These are phyloP conservation scores for Tillandsia leiboldiana DNA, from an alignment of 176 grass and related monocot species.

Conservation along the genomic window DNA sequence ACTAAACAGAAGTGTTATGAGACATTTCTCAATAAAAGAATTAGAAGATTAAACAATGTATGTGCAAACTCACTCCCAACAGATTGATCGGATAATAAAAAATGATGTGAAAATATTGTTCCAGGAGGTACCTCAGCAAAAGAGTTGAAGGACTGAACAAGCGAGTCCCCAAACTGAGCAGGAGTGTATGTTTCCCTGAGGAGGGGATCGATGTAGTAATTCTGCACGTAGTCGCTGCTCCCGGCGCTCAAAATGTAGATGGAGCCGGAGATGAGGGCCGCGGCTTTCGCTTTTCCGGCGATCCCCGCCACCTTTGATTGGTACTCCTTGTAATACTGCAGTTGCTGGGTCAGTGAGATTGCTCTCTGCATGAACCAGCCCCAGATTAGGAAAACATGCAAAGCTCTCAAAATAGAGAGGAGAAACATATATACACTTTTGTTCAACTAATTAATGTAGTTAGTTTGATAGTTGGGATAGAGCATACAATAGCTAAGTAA, in stretches of 20 bases:
- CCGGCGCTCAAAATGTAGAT: slow-evolving; percentile 82
- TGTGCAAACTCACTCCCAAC: too few relatives aligned
- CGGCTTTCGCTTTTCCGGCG: slow-evolving; percentile 36
- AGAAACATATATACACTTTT: not conserved
- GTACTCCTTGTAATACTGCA: slow-evolving; percentile 56
- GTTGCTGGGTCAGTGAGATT: slow-evolving; percentile 57
- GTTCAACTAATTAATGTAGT: not conserved
- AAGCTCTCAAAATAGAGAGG: not conserved
- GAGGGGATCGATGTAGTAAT: slow-evolving; percentile 83
- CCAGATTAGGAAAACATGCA: too few relatives aligned
- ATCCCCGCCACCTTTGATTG: slow-evolving; percentile 45
- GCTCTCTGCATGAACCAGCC: slow-evolving; percentile 32
- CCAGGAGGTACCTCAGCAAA: slow-evolving; percentile 47
- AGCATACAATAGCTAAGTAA: too few relatives aligned
- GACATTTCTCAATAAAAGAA: too few relatives aligned
- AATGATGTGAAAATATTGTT: not conserved
- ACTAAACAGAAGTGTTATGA: too few relatives aligned
- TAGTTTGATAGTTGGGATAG: too few relatives aligned
- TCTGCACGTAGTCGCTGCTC: slow-evolving; percentile 89
- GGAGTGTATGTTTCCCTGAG: slow-evolving; percentile 39
- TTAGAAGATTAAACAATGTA: too few relatives aligned
- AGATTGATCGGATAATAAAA: not conserved
- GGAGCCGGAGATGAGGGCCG: slow-evolving; percentile 46
- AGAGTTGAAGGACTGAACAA: slow-evolving; percentile 56
- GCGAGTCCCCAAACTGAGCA: slow-evolving; percentile 57